A percentile compares a stretch with the other conserved stretches of the same genome.
phyloP scores from a whole-genome alignment of 306 rosid genomes.

The Quercus bicolor region DNA sequence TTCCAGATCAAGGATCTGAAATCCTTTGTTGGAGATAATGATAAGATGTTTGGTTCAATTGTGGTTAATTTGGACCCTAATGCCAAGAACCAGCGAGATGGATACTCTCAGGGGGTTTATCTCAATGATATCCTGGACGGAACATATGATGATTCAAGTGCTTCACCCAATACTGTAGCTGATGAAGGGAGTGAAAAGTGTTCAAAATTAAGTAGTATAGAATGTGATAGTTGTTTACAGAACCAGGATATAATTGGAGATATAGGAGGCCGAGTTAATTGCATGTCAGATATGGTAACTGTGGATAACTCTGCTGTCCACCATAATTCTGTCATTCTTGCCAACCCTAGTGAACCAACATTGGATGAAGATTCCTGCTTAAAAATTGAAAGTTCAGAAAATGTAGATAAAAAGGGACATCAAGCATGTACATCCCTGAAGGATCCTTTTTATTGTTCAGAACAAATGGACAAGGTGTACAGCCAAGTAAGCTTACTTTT shows the following conservation, averaged over 20 bases:
- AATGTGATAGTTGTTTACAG: slow-evolving; percentile 10
- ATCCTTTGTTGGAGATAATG: neutral
- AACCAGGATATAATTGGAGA: slow-evolving; percentile 11
- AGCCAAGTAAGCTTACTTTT: slow-evolving; percentile 25
- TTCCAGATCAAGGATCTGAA: neutral
- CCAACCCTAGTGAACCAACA: slow-evolving; percentile 16
- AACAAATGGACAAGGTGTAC: slow-evolving; percentile 10
- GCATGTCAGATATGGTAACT: slow-evolving; percentile 12
- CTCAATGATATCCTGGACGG: neutral
- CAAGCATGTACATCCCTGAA: slow-evolving; percentile 7
- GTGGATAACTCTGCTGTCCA: slow-evolving; percentile 3
- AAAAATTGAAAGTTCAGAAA: slow-evolving; percentile 25
- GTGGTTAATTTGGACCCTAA: slow-evolving; percentile 13
- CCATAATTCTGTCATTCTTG: slow-evolving; percentile 13
- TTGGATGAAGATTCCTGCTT: neutral
- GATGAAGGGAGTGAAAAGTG: slow-evolving; percentile 16
- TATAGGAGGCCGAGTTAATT: slow-evolving; percentile 2
- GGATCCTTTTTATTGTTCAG: slow-evolving; percentile 17
- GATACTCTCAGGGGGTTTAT: slow-evolving; percentile 12
- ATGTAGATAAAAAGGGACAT: slow-evolving; percentile 21
- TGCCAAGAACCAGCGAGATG: slow-evolving; percentile 18
- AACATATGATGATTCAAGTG: neutral
- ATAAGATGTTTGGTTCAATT: slow-evolving; percentile 10
- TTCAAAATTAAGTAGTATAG: neutral
- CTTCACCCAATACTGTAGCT: neutral